Evolutionary conservation across 441 rosid species (phyloP).

Genomic region (Populus hybrid): DNA sequence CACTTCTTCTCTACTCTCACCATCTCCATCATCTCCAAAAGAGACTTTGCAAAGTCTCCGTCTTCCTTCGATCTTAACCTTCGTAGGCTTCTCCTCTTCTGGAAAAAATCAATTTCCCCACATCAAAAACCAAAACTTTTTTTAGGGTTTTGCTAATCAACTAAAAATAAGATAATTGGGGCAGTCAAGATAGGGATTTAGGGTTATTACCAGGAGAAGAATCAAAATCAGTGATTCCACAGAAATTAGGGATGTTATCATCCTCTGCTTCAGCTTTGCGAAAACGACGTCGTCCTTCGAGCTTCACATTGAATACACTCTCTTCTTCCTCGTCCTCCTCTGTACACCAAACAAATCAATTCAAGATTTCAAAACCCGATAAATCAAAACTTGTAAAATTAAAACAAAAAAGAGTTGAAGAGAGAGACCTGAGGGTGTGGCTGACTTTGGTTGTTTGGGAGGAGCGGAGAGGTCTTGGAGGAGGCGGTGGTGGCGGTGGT

Average conservation of each 20-base stretch:
- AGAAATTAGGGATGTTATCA: conserved; percentile 29
- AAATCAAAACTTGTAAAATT: neutral
- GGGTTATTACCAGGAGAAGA: conserved; percentile 37
- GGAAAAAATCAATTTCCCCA: neutral
- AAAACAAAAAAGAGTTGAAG: neutral
- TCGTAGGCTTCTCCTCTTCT: conserved; percentile 33
- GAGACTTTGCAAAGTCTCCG: conserved; percentile 74
- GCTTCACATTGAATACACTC: conserved; percentile 25
- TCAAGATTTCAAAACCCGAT: conserved; percentile 12
- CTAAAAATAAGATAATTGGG: neutral
- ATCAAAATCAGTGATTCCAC: conserved; percentile 46
- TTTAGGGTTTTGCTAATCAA: neutral
- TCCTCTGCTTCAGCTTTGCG: conserved; percentile 20
- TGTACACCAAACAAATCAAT: conserved; percentile 15
- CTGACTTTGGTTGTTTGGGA: conserved; percentile 33
- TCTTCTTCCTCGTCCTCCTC: conserved; percentile 21
- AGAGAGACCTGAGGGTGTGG: conserved; percentile 6
- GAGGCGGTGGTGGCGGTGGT: conserved; percentile 68
- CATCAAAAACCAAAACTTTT: neutral
- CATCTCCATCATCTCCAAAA: conserved; percentile 18
- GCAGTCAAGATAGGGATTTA: neutral
- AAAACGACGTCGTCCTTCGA: conserved; percentile 30
- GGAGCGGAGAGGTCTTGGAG: conserved; percentile 69
- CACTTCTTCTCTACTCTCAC: conserved; percentile 16
- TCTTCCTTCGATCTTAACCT: conserved; percentile 65